phyloP scores from a whole-genome alignment of 805 yeast genomes.

The Saccharomycopsis vini region DNA sequence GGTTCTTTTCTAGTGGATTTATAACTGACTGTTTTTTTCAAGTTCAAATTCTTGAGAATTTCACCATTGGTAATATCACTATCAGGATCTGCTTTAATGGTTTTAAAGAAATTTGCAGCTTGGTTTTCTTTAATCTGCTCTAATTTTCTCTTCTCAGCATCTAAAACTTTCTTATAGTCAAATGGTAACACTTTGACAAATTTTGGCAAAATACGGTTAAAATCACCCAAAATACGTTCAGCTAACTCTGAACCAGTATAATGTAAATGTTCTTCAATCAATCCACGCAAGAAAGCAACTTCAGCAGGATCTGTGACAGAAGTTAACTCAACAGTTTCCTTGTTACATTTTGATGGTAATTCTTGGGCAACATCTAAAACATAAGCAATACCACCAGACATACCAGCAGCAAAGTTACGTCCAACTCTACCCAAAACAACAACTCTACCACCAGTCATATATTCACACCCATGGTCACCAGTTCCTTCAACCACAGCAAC shows the following conservation, averaged over 20 bases:
- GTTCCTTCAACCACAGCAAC: conserved; percentile 93
- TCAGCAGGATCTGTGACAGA: conserved; percentile 78
- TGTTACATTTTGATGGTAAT: conserved; percentile 69
- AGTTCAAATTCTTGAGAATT: conserved; percentile 49
- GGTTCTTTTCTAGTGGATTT: conserved; percentile 52
- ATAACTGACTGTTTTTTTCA: conserved; percentile 28
- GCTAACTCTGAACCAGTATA: conserved; percentile 92
- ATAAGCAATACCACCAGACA: conserved; percentile 98
- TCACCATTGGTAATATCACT: conserved; percentile 88
- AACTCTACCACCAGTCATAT: conserved; percentile 99
- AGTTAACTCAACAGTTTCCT: conserved; percentile 72
- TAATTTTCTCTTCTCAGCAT: conserved; percentile 59
- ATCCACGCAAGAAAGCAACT: conserved; percentile 86
- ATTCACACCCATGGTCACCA: conserved; percentile 98
- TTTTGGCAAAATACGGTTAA: conserved; percentile 78
- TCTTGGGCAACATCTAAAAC: conserved; percentile 91
- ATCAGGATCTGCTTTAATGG: conserved; percentile 62
- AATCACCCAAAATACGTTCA: conserved; percentile 69
- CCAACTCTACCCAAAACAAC: conserved; percentile 88
- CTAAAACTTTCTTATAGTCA: conserved; percentile 86
- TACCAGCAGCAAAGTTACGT: conserved; percentile 87
- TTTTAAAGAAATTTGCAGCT: conserved; percentile 55
- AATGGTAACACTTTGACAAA: conserved; percentile 89
- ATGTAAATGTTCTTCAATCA: conserved; percentile 91
- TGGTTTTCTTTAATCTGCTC: conserved; percentile 50